These are phyloP conservation scores for Penicillium griseofulvum DNA, from an alignment of 2,329 filamentous ascomycete genomes.

Conservation along the genomic window DNA sequence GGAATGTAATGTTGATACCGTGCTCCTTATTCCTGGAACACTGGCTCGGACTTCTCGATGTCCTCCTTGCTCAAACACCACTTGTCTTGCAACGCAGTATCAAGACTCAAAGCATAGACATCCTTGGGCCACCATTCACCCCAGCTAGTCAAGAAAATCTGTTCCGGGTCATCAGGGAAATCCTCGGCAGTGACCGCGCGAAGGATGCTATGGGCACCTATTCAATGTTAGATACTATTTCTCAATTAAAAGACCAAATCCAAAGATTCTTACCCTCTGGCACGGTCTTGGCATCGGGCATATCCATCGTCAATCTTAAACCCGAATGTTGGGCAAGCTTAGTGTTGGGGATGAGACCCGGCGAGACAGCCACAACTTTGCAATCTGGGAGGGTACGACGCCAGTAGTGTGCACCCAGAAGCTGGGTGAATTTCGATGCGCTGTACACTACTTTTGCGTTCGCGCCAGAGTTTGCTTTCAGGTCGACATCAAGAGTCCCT, in stretches of 20 bases:
- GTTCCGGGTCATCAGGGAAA: slow-evolving; percentile 23
- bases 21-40: neutral
- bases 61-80: slow-evolving; percentile 26
- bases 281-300: slow-evolving; percentile 26
- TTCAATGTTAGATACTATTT: neutral
- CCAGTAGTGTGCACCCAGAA: slow-evolving; percentile 27
- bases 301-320: slow-evolving; percentile 20
- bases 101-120: slow-evolving; percentile 23
- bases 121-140: slow-evolving; percentile 31
- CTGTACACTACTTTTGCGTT: slow-evolving; percentile 20
- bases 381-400: slow-evolving; percentile 23
- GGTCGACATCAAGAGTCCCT: slow-evolving; percentile 24
- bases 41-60: slow-evolving; percentile 21
- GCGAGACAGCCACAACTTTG: slow-evolving; percentile 24
- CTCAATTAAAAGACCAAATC: neutral
- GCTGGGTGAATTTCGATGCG: slow-evolving; percentile 24
- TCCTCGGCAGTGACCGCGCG: slow-evolving; percentile 18
- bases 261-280: slow-evolving; percentile 18
- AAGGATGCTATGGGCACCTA: slow-evolving; percentile 26
- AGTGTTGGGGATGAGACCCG: slow-evolving; percentile 21
- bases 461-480: slow-evolving; percentile 24
- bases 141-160: slow-evolving; percentile 29
- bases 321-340: slow-evolving; percentile 16
- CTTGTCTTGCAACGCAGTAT: slow-evolving; percentile 21
- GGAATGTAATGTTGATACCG: neutral